Evolutionary conservation across 2,329 filamentous ascomycete species (phyloP), one percentile per base, ranked within the genome.

Genomic region (Sarocladium kiliense): DNA sequence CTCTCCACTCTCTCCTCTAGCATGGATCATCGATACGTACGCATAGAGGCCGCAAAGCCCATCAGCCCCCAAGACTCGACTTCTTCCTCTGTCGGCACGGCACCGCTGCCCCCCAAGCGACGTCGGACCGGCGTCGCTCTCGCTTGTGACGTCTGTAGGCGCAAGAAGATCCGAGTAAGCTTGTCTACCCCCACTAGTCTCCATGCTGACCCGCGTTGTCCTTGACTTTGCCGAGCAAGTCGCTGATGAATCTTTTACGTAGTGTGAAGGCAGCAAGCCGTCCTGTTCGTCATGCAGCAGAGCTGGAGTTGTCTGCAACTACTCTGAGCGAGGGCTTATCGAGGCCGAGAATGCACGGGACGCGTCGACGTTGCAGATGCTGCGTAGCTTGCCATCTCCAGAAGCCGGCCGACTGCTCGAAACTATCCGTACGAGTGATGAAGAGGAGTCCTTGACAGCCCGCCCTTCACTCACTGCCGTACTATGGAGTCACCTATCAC

Each of bases 81-180:
- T 9, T 21, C 21, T 7, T 9, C 41, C n/a, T 21, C 18, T 16
- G 21, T 7, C 5, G 41, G 21, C 7, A 44, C 41, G 4, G 16
- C 7, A 18, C 18, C 41, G 16, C 7, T 21, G 18, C 18, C 41
- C 12, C 18, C 41, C 11, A 44, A 44, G 18, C 6, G 44, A 10
- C 23, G 44, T 18, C 10, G 44, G 18, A 32, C 26, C 3, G 44
- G 25, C 30, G 44, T 49, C 26, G n/a, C 23, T 3, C 14, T 49
- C n/a, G 44, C 44, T 49, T 49, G 44, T 21, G 44, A 49, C n/a
- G 26, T 32, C 19, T 49, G 44, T 18, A 49, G 44, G 18, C 44
- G 44, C 6, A 49, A 49, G 44, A 49, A 49, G 26, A 49, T 49
- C 10, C 23, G 44, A 27, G 44, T 49, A 32, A 30, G 41, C 36